Conservation (phyloP, 2,329 filamentous ascomycete species). For the Mycosphaerelloides madeirae region DNA sequence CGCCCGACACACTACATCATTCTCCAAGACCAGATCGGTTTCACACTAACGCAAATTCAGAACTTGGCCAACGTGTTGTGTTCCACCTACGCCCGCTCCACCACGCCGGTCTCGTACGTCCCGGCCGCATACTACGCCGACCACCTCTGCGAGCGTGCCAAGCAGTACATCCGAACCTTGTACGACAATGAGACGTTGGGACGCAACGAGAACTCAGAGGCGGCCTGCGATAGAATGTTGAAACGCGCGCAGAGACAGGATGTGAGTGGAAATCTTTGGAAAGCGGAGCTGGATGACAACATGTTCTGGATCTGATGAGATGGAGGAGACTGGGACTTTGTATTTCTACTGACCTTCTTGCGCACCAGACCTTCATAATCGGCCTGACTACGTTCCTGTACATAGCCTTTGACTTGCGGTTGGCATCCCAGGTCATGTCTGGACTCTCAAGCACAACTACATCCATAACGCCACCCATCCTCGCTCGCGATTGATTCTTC, state of each 20-base stretch:
- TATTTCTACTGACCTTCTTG: conserved; percentile 3
- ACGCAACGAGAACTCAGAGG: background rate
- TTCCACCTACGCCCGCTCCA: conserved; percentile 32
- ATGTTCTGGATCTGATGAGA: conserved; percentile 29
- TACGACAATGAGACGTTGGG: conserved; percentile 14
- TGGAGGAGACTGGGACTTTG: conserved; percentile 2
- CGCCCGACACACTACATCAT: conserved; percentile 33
- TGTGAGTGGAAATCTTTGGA: conserved; percentile 24
- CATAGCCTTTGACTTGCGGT: conserved; percentile 4
- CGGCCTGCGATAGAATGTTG: background rate
- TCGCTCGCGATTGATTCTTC: no score
- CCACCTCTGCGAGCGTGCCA: conserved; percentile 37
- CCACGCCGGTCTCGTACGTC: conserved; percentile 32
- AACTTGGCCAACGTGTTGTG: conserved; percentile 30
- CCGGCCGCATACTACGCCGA: conserved; percentile 39
- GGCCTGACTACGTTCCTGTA: conserved; percentile 6
- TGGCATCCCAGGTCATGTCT: conserved; percentile 3
- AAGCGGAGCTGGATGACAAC: conserved; percentile 16
- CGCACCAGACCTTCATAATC: conserved; percentile 5
- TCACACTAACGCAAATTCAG: conserved; percentile 20
- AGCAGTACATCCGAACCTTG: conserved; percentile 39
- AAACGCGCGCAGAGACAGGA: background rate
- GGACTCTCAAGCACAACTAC: no score
- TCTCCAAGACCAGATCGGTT: conserved; percentile 25
- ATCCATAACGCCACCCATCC: no score